Evolutionary conservation across 1,284 basidiomycete genomes (phyloP).

Genomic region (Fistulina hepatica): DNA sequence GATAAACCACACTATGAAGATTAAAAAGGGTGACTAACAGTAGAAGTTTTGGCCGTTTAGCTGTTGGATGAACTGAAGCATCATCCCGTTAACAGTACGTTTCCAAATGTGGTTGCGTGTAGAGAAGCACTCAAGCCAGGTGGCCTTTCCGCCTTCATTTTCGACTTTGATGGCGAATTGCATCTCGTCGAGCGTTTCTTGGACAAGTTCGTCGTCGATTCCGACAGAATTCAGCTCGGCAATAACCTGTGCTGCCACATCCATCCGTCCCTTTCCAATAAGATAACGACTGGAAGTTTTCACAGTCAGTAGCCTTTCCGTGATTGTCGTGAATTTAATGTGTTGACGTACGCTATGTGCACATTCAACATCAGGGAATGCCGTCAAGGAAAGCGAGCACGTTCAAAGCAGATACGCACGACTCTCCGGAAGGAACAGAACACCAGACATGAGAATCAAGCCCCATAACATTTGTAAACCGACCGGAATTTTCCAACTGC

Average conservation of each 20-base stretch:
- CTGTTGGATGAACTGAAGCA: slow-evolving; percentile 76
- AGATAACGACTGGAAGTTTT: slow-evolving; percentile 43
- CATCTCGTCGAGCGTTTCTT: slow-evolving; percentile 59
- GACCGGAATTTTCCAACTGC: slow-evolving; percentile 63
- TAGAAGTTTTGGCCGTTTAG: slow-evolving; percentile 70
- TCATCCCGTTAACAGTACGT: slow-evolving; percentile 66
- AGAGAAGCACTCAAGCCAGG: slow-evolving; percentile 72
- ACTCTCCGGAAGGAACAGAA: slow-evolving; percentile 65
- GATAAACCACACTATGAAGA: not conserved
- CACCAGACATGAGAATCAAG: slow-evolving; percentile 52
- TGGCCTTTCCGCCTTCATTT: slow-evolving; percentile 69
- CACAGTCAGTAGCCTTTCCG: too few relatives aligned
- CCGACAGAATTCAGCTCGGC: slow-evolving; percentile 56
- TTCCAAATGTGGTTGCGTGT: slow-evolving; percentile 58
- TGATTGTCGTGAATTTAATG: too few relatives aligned
- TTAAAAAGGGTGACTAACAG: slow-evolving; percentile 34
- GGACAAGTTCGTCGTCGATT: slow-evolving; percentile 50
- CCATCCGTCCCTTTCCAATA: slow-evolving; percentile 38
- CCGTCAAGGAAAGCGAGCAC: too few relatives aligned
- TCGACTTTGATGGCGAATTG: slow-evolving; percentile 56
- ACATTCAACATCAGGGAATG: too few relatives aligned
- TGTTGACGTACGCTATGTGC: too few relatives aligned
- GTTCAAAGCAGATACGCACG: too few relatives aligned
- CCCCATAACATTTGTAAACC: slow-evolving; percentile 63
- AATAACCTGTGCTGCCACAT: slow-evolving; percentile 50